phyloP scores from a whole-genome alignment of 2,329 filamentous ascomycete species.

The Mycosphaerella sp. region DNA sequence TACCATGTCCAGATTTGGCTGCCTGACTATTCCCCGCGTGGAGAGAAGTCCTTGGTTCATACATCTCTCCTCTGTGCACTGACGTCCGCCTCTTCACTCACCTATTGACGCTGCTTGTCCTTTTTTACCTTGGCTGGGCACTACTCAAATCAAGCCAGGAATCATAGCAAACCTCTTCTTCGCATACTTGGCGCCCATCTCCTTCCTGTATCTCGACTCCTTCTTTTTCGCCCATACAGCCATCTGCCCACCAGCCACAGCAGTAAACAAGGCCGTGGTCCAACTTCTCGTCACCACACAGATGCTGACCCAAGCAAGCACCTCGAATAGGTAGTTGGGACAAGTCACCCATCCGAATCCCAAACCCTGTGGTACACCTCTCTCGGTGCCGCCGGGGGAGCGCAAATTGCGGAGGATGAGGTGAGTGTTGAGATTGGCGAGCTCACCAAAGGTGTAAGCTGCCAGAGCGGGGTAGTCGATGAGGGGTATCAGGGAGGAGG shows the following conservation, averaged over 20 bases:
- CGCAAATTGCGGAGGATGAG: conserved; percentile 71
- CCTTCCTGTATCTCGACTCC: conserved; percentile 80
- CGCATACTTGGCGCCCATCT: conserved; percentile 92
- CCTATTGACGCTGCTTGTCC: too few species aligned
- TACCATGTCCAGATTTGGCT: too few species aligned
- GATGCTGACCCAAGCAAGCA: conserved; percentile 78
- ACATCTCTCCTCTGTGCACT: too few species aligned
- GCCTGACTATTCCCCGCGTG: too few species aligned
- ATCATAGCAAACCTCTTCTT: conserved; percentile 83
- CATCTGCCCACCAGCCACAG: conserved; percentile 73
- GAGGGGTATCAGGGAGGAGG: conserved; percentile 41
- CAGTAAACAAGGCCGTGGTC: conserved; percentile 69
- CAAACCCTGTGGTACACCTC: conserved; percentile 79
- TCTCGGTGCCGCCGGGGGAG: conserved; percentile 70
- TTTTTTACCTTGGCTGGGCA: not conserved
- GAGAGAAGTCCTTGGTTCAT: too few species aligned
- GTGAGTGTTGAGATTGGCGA: conserved; percentile 75
- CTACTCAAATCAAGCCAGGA: conserved; percentile 62
- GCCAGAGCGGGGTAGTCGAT: conserved; percentile 63
- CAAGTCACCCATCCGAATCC: conserved; percentile 85
- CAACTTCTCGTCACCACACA: conserved; percentile 73
- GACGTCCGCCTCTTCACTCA: too few species aligned
- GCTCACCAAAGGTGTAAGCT: conserved; percentile 70
- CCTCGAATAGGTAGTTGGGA: conserved; percentile 95
- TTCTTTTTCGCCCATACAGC: conserved; percentile 82